phyloP scores from a whole-genome alignment of 345 rosid genomes.

The Lepidium didymum region DNA sequence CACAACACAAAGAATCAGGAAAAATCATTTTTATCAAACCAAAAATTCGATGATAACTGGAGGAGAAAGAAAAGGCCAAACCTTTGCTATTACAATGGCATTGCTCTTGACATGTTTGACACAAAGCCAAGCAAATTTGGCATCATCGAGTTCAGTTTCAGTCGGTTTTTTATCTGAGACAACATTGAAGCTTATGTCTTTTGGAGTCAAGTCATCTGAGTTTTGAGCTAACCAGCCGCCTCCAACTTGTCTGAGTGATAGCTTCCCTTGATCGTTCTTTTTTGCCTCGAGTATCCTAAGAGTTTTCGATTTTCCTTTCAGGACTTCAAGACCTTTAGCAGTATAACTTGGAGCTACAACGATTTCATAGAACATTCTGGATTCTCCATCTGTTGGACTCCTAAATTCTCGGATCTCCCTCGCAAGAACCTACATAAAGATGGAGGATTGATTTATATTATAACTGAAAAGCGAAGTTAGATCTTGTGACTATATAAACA shows the following conservation, averaged over 20 bases:
- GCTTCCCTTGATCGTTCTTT: slow-evolving; percentile 69
- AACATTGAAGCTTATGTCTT: slow-evolving; percentile 57
- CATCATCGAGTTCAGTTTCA: slow-evolving; percentile 61
- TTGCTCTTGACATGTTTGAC: slow-evolving; percentile 98
- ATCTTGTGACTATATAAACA: background rate
- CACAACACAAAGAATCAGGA: background rate
- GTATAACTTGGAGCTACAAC: slow-evolving; percentile 90
- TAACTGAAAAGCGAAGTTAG: background rate
- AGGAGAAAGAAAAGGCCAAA: slow-evolving; percentile 19
- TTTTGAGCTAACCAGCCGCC: slow-evolving; percentile 96
- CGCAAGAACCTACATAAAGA: slow-evolving; percentile 48
- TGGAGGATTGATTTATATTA: too few species aligned
- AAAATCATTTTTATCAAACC: too few species aligned
- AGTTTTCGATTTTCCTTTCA: slow-evolving; percentile 82
- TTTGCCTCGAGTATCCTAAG: slow-evolving; percentile 82
- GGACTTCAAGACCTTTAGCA: slow-evolving; percentile 80
- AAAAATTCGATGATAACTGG: too few species aligned
- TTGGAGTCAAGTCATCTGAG: slow-evolving; percentile 73
- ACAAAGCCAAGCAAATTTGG: slow-evolving; percentile 95
- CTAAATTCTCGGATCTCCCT: slow-evolving; percentile 83
- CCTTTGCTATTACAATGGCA: slow-evolving; percentile 94
- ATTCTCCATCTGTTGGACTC: slow-evolving; percentile 93
- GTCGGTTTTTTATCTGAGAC: slow-evolving; percentile 56
- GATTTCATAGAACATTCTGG: slow-evolving; percentile 93
- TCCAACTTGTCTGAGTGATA: slow-evolving; percentile 79